Conservation (phyloP, 2,329 filamentous ascomycete genomes). For the Chlorencoelia australis region DNA sequence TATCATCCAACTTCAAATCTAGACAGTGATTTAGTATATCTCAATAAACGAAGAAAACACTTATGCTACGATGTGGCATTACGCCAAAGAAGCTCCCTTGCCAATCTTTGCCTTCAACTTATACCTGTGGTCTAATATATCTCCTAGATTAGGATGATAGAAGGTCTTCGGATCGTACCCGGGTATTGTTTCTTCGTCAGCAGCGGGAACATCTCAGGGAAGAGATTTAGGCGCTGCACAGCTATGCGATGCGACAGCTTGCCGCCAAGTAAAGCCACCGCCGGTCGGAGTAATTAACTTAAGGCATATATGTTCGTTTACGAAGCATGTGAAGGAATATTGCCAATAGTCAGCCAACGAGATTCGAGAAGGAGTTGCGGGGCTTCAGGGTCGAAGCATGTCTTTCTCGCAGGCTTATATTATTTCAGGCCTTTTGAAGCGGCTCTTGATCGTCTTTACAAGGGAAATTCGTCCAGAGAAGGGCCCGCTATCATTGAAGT, state of each 20-base stretch:
- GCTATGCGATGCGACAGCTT: background rate
- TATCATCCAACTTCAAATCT: slow-evolving; percentile 12
- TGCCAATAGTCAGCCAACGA: background rate
- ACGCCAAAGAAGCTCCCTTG: slow-evolving; percentile 30
- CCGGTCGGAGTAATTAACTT: background rate
- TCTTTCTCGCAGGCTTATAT: background rate
- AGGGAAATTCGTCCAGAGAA: background rate
- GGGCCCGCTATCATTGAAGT: background rate
- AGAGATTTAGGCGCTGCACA: background rate
- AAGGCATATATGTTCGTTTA: background rate
- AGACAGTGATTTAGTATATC: slow-evolving; percentile 1
- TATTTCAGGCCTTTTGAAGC: background rate
- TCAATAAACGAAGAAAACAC: slow-evolving; percentile 3
- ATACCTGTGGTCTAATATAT: slow-evolving; percentile 27
- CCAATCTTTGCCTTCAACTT: slow-evolving; percentile 30
- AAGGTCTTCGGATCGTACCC: slow-evolving; percentile 3
- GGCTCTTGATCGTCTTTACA: background rate
- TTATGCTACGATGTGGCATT: background rate
- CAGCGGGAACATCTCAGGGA: background rate
- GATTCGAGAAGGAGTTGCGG: background rate
- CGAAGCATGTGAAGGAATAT: background rate
- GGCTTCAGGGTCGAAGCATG: background rate
- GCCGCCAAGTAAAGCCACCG: background rate
- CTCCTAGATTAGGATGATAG: slow-evolving; percentile 15
- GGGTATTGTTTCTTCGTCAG: slow-evolving; percentile 2